phyloP scores from a whole-genome alignment of 2,329 filamentous ascomycete species.

The Incumbomyces lentus region DNA sequence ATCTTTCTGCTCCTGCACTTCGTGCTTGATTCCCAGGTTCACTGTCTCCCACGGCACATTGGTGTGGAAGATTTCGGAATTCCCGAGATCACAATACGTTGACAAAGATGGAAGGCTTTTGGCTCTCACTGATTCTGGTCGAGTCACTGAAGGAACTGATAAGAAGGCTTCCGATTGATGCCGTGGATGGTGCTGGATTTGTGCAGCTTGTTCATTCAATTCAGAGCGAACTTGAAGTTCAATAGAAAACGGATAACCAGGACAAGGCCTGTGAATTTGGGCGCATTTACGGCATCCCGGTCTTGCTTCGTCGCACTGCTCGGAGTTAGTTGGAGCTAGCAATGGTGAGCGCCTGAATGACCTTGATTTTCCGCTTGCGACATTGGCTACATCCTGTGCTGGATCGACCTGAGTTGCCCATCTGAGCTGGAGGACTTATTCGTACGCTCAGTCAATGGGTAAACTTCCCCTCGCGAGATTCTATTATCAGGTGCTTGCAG shows the following conservation, averaged over 20 bases:
- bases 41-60: background rate
- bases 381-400: slow-evolving; percentile 16
- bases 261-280: slow-evolving; percentile 15
- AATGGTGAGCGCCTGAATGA: slow-evolving; percentile 1
- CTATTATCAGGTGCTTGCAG: no score
- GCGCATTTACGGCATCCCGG: slow-evolving; percentile 17
- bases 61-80: background rate
- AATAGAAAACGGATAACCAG: slow-evolving; percentile 19
- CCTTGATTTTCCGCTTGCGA: slow-evolving; percentile 14
- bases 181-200: background rate
- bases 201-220: background rate
- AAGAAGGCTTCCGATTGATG: background rate
- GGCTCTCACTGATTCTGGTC: background rate
- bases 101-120: background rate
- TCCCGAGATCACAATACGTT: background rate
- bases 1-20: background rate
- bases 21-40: slow-evolving; percentile 5
- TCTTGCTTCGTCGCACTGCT: slow-evolving; percentile 17
- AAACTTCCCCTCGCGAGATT: no score
- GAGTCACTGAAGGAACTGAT: background rate
- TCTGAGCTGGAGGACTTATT: background rate
- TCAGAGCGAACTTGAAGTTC: slow-evolving; percentile 14
- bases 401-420: slow-evolving; percentile 19
- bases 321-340: background rate
- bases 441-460: no score